Base-by-base conservation (phyloP, 202 grass and related monocot species). In the Elaeis oleifera region DNA sequence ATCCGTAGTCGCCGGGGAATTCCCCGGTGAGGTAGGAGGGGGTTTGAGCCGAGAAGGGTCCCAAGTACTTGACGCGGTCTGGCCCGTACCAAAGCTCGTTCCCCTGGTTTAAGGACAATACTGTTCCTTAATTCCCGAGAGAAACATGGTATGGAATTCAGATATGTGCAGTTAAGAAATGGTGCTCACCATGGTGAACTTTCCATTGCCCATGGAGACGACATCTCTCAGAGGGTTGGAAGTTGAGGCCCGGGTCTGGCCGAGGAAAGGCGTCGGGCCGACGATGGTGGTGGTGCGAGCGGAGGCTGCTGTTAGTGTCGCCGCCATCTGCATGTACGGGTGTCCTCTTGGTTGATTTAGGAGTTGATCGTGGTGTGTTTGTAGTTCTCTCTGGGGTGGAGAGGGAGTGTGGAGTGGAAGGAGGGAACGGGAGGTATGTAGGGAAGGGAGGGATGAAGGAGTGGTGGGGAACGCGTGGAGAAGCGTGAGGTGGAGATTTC, bases 1-100 rank as follows among this genome's bases (percentile, higher is more conserved):
- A 92, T 6, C 88, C 92, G 64, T 97, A 97, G 71, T 97, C 94
- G 31, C 94, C 88, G 7, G 92, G 82, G 79, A 92, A 97, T 78
- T 97, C 94, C 25, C 94, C 94, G 6, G 52, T 89, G 3, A 97
- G 88, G 82, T 97, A 97, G 0, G 88, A 84, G 23, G 94, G 94
- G 4, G 94, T 97, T 79, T 89, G 92, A 2, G 88, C 92, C 3
- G 92, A 97, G 88, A 97, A 97, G 0, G 92, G 92, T 15, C 92
- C 92, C 69, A 97, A 76, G 84, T 92, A 97, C 80, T 97, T 97
- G 58, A 86, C 74, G 31, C 92, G 82, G 82, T 97, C 88, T 3
- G 82, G 82, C 0, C 92, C 92, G 60, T 97, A 97, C 92, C 92
- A 97, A 58, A 97, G 63, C 16, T 97, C 84, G 56, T 91, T 90